These are phyloP conservation scores for Yarrowia divulgata DNA, from an alignment of 805 yeast species.

Conservation along the genomic window DNA sequence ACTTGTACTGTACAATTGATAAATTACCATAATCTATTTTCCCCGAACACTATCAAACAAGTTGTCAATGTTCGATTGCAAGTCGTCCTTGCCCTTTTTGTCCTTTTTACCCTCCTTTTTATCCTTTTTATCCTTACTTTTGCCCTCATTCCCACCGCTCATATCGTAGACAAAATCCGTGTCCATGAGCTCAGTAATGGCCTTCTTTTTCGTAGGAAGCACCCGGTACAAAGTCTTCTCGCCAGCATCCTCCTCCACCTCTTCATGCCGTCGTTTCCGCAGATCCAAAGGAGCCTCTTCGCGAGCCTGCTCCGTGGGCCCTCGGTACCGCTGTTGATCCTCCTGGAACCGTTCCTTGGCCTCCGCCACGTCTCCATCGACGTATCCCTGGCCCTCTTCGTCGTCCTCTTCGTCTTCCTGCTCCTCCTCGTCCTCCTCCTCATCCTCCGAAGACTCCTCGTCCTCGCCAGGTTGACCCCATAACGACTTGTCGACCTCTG, in stretches of 20 bases:
- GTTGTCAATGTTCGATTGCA: constrained; percentile 31
- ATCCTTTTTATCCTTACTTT: not conserved
- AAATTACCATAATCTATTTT: not conserved
- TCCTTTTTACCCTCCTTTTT: not conserved
- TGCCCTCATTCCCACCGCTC: constrained; percentile 34
- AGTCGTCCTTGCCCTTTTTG: not conserved
- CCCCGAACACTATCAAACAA: constrained; percentile 28
- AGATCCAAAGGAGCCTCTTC: constrained; percentile 41
- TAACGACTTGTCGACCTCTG: constrained; percentile 42
- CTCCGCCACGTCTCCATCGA: constrained; percentile 51
- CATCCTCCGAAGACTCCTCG: constrained; percentile 51
- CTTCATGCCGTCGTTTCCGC: constrained; percentile 41
- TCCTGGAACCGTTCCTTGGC: constrained; percentile 40
- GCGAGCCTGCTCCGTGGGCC: constrained; percentile 12
- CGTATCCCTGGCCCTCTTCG: constrained; percentile 52
- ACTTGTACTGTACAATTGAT: constrained; percentile 1
- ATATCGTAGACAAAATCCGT: constrained; percentile 46
- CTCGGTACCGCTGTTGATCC: not conserved
- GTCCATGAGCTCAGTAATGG: constrained; percentile 48
- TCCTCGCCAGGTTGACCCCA: constrained; percentile 47
- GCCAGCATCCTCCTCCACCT: constrained; percentile 5
- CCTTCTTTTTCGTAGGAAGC: constrained; percentile 46
- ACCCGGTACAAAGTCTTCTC: constrained; percentile 50
- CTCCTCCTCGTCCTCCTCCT: constrained; percentile 51
- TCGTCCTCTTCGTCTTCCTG: constrained; percentile 45